Evolutionary conservation across 352 stramenopile species (phyloP), one percentile per base, ranked within the genome.

Genomic region (Phytopythium sindhum): DNA sequence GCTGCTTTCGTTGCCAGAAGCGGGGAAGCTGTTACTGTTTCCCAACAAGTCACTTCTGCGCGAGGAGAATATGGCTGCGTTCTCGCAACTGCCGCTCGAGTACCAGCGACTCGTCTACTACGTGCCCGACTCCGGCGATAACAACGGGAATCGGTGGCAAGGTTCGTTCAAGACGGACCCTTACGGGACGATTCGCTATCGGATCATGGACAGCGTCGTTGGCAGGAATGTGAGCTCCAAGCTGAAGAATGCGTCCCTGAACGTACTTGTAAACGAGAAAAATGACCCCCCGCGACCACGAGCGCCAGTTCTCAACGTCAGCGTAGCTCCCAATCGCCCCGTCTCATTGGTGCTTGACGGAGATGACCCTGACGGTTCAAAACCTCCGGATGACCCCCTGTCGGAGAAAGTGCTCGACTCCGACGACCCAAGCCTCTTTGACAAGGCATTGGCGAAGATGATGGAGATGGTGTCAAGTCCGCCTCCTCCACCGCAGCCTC

Each of bases 41-140:
- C 77, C 80, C 10, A 80, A 78, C 62, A 84, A 78, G 53, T 78
- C 50, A 0, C n/a, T 60, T 7, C 54, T 93, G 21, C 79, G 64
- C 17, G 23, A 45, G 6, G 42, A 66, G 1, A 91, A 80, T 19
- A 65, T 77, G 26, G n/a, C 67, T 14, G 26, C n/a, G 2, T 92
- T 90, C 57, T 65, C 60, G 56, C 48, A 74, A 9, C 60, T 90
- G 26, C 69, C 80, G 1, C 61, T 74, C n/a, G 62, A 83, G 63
- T 65, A 71, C 33, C 84, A 90, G 58, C 69, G 66, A n/a, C 73
- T 63, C 10, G 67, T 91, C 19, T 81, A 78, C 60, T 92, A 88
- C 52, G 54, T 63, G 17, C 73, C 84, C 12, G 66, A 76, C 12
- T n/a, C 47, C 2, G 58, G 78, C 23, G 60, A 84, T 57, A 89